Percentiles rank a stretch among this genome's conserved stretches.
phyloP scores from a whole-genome alignment of 2,329 filamentous ascomycete genomes.

The Colletotrichum navitas region DNA sequence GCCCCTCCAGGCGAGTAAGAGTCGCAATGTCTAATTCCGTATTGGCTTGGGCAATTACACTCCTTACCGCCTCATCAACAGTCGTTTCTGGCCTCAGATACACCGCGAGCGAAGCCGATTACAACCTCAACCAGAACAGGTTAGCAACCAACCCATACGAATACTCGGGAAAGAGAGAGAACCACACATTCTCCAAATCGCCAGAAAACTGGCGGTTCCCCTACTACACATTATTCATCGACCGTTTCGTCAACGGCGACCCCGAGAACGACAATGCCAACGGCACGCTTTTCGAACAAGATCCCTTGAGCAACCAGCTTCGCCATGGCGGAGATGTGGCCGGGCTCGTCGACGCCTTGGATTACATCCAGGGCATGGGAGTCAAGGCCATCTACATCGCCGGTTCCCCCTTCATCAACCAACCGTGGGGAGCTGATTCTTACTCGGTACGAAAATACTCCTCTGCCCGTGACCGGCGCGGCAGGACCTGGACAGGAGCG shows the following conservation, averaged over 20 bases:
- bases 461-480: neutral
- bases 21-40: constrained; percentile 42
- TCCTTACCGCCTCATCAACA: constrained; percentile 41
- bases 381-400: constrained; percentile 74
- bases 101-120: constrained; percentile 55
- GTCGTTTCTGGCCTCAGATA: constrained; percentile 49
- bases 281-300: constrained; percentile 71
- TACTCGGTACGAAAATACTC: constrained; percentile 57
- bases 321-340: constrained; percentile 72
- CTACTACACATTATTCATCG: constrained; percentile 74
- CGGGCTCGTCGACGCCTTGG: constrained; percentile 70
- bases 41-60: constrained; percentile 41
- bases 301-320: constrained; percentile 71
- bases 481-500: constrained; percentile 47
- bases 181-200: constrained; percentile 65
- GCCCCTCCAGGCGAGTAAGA: constrained; percentile 40
- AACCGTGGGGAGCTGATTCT: constrained; percentile 72
- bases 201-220: constrained; percentile 75
- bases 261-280: constrained; percentile 74
- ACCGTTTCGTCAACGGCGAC: constrained; percentile 74
- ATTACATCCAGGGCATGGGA: constrained; percentile 75
- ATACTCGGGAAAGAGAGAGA: constrained; percentile 69
- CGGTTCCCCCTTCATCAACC: constrained; percentile 73
- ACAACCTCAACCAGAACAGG: constrained; percentile 72
- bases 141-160: constrained; percentile 67